Evolutionary conservation across 129 eudicot species (phyloP).

Genomic region (Logfia minima): DNA sequence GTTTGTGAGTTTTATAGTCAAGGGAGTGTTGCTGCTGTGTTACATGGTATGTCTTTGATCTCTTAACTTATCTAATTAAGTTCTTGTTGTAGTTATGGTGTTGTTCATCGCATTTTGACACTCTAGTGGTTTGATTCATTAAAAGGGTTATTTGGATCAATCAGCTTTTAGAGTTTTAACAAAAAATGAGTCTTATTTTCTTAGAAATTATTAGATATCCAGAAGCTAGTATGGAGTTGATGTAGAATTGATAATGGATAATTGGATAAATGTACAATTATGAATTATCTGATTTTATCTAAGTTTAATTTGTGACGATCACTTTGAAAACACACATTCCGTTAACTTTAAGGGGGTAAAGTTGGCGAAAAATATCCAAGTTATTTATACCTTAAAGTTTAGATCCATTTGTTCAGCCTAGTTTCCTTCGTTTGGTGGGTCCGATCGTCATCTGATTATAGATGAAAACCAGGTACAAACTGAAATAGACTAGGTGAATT

Average conservation of each 20-base stretch:
- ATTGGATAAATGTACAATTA: neutral
- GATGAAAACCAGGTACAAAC: constrained; percentile 1
- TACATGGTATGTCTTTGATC: constrained; percentile 67
- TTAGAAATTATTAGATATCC: neutral
- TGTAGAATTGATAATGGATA: neutral
- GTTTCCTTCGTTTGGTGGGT: constrained; percentile 1
- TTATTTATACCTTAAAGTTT: neutral
- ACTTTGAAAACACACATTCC: neutral
- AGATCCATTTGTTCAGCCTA: neutral
- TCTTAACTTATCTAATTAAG: constrained; percentile 1
- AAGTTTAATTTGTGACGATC: neutral
- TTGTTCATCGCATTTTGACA: constrained; percentile 17
- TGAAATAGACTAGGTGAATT: neutral
- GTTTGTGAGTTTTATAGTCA: constrained; percentile 79
- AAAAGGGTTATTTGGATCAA: neutral
- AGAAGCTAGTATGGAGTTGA: neutral
- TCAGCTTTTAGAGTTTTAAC: constrained; percentile 1
- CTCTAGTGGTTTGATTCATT: neutral
- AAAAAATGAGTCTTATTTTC: neutral
- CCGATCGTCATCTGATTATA: constrained; percentile 8
- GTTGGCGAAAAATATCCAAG: constrained; percentile 1
- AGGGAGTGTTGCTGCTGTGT: constrained; percentile 88
- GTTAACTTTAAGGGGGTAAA: neutral
- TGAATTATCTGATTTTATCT: neutral
- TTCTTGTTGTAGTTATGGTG: constrained; percentile 5